Percentiles rank a stretch among this genome's conserved stretches.
Evolutionary conservation across 176 grass and related monocot species (phyloP).

Genomic region (Miscanthus lutarioriparius): DNA sequence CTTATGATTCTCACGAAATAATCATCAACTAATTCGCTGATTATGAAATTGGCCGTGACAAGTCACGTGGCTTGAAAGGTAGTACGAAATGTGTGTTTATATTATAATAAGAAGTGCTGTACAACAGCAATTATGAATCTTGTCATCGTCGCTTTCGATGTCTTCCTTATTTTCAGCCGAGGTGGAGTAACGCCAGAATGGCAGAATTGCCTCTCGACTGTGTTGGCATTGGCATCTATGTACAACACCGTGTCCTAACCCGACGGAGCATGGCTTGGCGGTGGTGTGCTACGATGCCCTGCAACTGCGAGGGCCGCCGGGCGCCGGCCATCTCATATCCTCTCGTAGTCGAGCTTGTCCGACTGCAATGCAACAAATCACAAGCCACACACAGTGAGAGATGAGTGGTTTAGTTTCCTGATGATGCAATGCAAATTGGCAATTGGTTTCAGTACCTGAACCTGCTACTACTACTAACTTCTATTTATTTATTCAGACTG

Average conservation of each 20-base stretch:
- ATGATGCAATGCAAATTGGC: not conserved
- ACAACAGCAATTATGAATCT: not conserved
- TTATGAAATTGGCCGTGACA: not conserved
- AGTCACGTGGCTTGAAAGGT: not conserved
- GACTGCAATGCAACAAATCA: constrained; percentile 35
- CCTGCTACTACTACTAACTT: not conserved
- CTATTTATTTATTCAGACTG: not conserved
- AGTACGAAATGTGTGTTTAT: not conserved
- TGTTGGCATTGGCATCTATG: not conserved
- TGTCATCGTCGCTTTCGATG: not conserved
- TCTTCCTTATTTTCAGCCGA: not conserved
- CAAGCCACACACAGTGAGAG: not conserved
- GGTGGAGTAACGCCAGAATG: not conserved
- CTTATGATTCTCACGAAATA: not conserved
- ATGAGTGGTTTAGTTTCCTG: not conserved
- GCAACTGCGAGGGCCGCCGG: not conserved
- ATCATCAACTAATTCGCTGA: not conserved
- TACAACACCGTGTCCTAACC: not conserved
- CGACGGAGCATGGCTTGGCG: not conserved
- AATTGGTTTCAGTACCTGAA: not conserved
- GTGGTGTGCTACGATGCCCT: not conserved
- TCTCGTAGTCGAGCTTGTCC: constrained; percentile 57
- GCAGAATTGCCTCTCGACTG: not conserved
- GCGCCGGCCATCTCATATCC: constrained; percentile 38
- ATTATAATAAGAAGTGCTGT: not conserved